Evolutionary conservation across 2,329 filamentous ascomycete genomes (phyloP), one percentile per base, ranked within the genome.

Genomic region (Phoma sp.): DNA sequence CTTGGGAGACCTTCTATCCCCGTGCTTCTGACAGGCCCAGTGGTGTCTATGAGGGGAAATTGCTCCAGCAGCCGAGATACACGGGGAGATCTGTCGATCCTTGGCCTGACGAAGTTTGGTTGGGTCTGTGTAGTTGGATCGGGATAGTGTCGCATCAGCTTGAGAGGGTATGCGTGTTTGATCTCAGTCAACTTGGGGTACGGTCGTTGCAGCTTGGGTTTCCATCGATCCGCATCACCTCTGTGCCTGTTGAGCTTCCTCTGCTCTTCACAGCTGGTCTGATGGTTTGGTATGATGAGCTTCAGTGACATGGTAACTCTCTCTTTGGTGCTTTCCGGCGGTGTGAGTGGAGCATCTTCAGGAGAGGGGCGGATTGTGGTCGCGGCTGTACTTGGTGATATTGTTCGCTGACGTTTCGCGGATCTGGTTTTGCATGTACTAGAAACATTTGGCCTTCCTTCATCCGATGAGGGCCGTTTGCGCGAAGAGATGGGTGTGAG

Each of bases 141-240:
- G 2, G 58, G 54, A 48, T 69, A 66, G 46, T 71, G 66, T 9
- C 65, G 50, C 56, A 67, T 58, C 7, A 66, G 56, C 46, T 71
- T 69, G n/a, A 58, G 43, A 1, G 47, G 42, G 42, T 68, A 68
- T 1, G 64, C 60, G 3, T 56, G 40, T 3, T 47, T 61, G 21
- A 67, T 61, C 45, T 68, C 64, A 11, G 25, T 47, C 17, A 17
- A 20, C 6, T 17, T 51, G 1, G 62, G 66, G 14, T 51, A 61
- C 0, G 62, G 51, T 9, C 56, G 43, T 33, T 60, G 53, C 0
- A 67, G 61, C 33, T 67, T 66, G 0, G 57, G 39, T 20, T 42
- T 45, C 61, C 64, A 65, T 17, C 59, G 56, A 14, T 49, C 55
- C 7, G 67, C 64, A n/a, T 63, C 56, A 3, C 40, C 49, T 47